Conservation (phyloP, 75 land plant genomes). For the Ceratopteris richardii region DNA sequence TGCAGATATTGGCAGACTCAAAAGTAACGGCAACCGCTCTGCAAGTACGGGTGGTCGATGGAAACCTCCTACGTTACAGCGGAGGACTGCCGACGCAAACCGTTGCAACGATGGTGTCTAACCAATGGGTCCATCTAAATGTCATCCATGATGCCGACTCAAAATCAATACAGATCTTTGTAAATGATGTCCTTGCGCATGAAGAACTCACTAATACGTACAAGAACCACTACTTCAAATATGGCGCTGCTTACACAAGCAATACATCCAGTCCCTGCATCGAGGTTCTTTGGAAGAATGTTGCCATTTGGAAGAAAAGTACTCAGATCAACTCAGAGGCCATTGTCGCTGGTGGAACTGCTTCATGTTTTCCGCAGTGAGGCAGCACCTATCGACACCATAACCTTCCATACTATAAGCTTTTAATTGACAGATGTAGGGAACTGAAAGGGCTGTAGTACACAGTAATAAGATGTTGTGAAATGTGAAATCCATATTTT, state of each 20-base stretch:
- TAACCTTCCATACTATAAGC: no score
- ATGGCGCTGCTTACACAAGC: conserved; percentile 7
- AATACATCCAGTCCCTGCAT: background rate
- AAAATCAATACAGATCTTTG: conserved; percentile 12
- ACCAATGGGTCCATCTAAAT: conserved; percentile 27
- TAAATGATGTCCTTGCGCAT: conserved; percentile 11
- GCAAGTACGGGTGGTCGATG: conserved; percentile 22
- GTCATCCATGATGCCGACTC: conserved; percentile 30
- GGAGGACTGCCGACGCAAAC: background rate
- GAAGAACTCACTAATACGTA: background rate
- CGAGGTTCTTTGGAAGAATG: conserved; percentile 7
- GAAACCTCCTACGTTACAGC: conserved; percentile 13
- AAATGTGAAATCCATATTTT: no score
- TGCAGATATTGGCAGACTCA: conserved; percentile 26
- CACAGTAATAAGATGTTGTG: no score
- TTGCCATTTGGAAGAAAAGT: conserved; percentile 3
- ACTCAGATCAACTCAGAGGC: background rate
- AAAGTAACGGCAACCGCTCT: conserved; percentile 13
- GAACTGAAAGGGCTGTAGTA: no score
- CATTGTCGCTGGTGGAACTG: background rate
- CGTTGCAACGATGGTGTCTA: conserved; percentile 9
- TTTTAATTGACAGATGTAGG: no score
- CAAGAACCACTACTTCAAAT: conserved; percentile 25
- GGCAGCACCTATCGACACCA: no score
- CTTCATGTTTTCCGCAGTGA: conserved; percentile 1